Percentiles rank a stretch among this genome's conserved stretches.
These are phyloP conservation scores for Histomonas meleagridis DNA, from an alignment of 208 protist species.

Conservation along the genomic window DNA sequence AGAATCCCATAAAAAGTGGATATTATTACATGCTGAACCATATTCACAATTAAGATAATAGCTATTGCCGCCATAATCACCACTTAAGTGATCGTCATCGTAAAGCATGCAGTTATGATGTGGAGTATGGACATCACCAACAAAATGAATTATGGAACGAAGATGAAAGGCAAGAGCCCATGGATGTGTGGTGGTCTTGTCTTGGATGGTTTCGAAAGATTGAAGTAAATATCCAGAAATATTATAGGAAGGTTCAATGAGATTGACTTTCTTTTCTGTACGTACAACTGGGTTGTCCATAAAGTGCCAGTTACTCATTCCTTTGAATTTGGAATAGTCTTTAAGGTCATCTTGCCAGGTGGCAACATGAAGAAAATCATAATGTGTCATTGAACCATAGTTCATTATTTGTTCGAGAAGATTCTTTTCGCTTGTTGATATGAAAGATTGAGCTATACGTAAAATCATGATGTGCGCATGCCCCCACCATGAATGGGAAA, in stretches of 20 bases:
- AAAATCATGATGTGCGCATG: background rate
- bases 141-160: background rate
- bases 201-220: background rate
- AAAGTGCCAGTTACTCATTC: constrained; percentile 1
- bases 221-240: background rate
- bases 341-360: constrained; percentile 35
- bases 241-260: background rate
- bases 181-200: background rate
- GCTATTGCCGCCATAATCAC: background rate
- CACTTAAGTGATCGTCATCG: background rate
- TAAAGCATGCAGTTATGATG: background rate
- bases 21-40: constrained; percentile 29
- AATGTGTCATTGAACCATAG: background rate
- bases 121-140: background rate
- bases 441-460: background rate
- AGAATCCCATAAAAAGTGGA: constrained; percentile 31
- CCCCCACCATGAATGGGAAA: constrained; percentile 33
- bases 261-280: background rate
- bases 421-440: background rate
- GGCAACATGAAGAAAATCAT: background rate
- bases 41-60: background rate
- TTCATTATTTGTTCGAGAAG: background rate
- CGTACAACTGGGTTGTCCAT: background rate
- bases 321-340: background rate
- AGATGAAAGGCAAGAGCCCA: background rate